These are phyloP conservation scores for Fusarium nisikadoi DNA, from an alignment of 2,329 filamentous ascomycete genomes.

Conservation along the genomic window DNA sequence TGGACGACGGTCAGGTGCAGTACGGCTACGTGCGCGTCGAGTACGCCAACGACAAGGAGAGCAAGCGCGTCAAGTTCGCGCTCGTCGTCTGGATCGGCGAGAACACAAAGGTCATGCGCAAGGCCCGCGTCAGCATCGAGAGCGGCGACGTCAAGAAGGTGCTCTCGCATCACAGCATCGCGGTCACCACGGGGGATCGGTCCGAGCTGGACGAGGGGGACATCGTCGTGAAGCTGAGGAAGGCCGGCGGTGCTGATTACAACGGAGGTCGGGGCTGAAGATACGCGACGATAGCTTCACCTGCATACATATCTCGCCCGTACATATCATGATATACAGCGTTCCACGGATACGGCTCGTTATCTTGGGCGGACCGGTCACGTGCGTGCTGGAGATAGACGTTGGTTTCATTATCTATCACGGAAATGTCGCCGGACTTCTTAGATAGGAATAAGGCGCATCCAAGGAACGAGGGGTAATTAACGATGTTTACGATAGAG, in stretches of 20 bases:
- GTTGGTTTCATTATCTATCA: neutral
- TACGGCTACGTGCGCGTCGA: constrained; percentile 75
- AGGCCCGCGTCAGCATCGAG: constrained; percentile 75
- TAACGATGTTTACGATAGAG: neutral
- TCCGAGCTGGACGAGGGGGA: constrained; percentile 70
- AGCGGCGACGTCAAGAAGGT: constrained; percentile 72
- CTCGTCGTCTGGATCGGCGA: constrained; percentile 76
- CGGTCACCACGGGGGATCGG: constrained; percentile 70
- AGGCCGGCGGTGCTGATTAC: constrained; percentile 77
- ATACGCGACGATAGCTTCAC: neutral
- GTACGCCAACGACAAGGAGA: constrained; percentile 78
- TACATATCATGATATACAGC: neutral
- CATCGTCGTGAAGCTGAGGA: constrained; percentile 69
- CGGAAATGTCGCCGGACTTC: constrained; percentile 25
- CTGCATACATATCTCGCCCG: neutral
- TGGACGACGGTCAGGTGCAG: constrained; percentile 70
- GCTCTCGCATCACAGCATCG: constrained; percentile 72
- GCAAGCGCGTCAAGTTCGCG: constrained; percentile 74
- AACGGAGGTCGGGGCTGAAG: constrained; percentile 69
- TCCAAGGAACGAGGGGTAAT: neutral
- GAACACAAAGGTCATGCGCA: constrained; percentile 74
- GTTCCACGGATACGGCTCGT: neutral
- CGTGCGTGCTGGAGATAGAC: constrained; percentile 5
- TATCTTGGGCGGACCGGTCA: constrained; percentile 11
- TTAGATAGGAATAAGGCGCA: constrained; percentile 26